phyloP scores from a whole-genome alignment of 805 yeast genomes.

The Kregervanrija delftensis region DNA sequence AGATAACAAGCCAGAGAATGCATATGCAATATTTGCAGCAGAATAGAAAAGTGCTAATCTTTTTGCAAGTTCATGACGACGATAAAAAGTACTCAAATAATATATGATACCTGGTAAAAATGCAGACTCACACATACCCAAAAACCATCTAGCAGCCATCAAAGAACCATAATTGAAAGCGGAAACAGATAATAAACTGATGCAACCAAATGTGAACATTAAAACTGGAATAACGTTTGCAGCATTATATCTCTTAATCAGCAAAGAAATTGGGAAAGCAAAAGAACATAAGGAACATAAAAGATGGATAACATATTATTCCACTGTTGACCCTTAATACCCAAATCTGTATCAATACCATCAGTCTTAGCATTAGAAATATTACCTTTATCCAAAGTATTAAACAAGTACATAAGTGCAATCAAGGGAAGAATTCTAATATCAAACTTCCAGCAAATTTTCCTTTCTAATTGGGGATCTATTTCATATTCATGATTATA shows the following conservation, averaged over 20 bases:
- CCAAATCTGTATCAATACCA: slow-evolving; percentile 35
- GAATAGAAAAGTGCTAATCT: slow-evolving; percentile 32
- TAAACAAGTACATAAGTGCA: slow-evolving; percentile 40
- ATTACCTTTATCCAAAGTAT: slow-evolving; percentile 43
- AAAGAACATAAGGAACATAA: slow-evolving; percentile 39
- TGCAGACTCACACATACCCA: slow-evolving; percentile 32
- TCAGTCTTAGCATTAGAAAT: slow-evolving; percentile 45
- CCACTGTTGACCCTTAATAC: slow-evolving; percentile 36
- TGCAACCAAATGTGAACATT: slow-evolving; percentile 39
- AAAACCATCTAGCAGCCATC: slow-evolving; percentile 30
- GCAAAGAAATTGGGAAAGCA: slow-evolving; percentile 36
- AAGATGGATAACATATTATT: slow-evolving; percentile 39
- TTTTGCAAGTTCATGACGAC: slow-evolving; percentile 32
- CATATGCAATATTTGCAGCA: slow-evolving; percentile 28
- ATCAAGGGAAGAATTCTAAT: slow-evolving; percentile 36
- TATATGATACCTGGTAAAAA: slow-evolving; percentile 34
- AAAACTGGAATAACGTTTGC: slow-evolving; percentile 38
- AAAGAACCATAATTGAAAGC: slow-evolving; percentile 34
- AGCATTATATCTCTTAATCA: slow-evolving; percentile 36
- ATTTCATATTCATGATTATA: not conserved
- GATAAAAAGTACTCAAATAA: slow-evolving; percentile 31
- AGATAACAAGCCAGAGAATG: slow-evolving; percentile 33
- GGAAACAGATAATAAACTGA: slow-evolving; percentile 32
- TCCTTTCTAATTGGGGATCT: slow-evolving; percentile 21
- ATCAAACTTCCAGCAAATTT: slow-evolving; percentile 36